A percentile compares a stretch with the other conserved stretches of the same genome.
phyloP scores from a whole-genome alignment of 2,329 filamentous ascomycete species.

The Zasmidium angulare region DNA sequence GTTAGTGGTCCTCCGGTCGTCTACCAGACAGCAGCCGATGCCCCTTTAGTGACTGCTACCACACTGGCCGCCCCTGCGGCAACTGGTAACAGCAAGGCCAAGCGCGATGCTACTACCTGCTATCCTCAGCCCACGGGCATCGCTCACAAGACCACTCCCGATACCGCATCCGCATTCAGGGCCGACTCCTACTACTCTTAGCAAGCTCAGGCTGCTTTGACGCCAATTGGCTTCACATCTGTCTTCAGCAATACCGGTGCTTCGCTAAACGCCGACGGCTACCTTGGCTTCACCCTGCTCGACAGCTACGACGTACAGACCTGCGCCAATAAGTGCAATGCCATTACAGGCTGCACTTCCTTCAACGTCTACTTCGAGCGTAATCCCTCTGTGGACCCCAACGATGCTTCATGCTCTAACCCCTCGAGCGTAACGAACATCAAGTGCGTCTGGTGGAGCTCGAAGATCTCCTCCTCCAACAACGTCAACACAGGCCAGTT shows the following conservation, averaged over 20 bases:
- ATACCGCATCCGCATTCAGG: conserved; percentile 9
- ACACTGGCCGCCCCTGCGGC: conserved; percentile 7
- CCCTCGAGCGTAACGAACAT: conserved; percentile 35
- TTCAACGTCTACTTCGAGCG: conserved; percentile 34
- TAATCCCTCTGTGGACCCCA: conserved; percentile 36
- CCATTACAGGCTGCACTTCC: conserved; percentile 20
- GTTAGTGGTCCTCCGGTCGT: conserved; percentile 10
- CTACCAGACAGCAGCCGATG: conserved; percentile 11
- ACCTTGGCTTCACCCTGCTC: conserved; percentile 6
- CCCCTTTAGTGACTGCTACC: conserved; percentile 11
- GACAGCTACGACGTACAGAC: conserved; percentile 21
- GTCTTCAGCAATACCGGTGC: conserved; percentile 15
- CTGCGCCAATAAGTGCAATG: conserved; percentile 22
- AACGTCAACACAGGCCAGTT: conserved; percentile 37
- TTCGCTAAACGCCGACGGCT: conserved; percentile 13
- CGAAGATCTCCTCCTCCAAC: conserved; percentile 24
- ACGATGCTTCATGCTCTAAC: conserved; percentile 31
- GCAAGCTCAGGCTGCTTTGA: conserved; percentile 7
- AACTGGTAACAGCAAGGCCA: background rate
- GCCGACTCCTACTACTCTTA: conserved; percentile 9
- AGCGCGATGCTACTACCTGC: conserved; percentile 7
- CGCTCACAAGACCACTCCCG: conserved; percentile 1
- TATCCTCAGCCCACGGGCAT: conserved; percentile 13
- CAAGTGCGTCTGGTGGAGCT: conserved; percentile 40
- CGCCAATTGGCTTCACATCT: conserved; percentile 12